Evolutionary conservation across 2,329 filamentous ascomycete genomes (phyloP), one percentile per base, ranked within the genome.

Genomic region (Acephala macrosclerotiorum): DNA sequence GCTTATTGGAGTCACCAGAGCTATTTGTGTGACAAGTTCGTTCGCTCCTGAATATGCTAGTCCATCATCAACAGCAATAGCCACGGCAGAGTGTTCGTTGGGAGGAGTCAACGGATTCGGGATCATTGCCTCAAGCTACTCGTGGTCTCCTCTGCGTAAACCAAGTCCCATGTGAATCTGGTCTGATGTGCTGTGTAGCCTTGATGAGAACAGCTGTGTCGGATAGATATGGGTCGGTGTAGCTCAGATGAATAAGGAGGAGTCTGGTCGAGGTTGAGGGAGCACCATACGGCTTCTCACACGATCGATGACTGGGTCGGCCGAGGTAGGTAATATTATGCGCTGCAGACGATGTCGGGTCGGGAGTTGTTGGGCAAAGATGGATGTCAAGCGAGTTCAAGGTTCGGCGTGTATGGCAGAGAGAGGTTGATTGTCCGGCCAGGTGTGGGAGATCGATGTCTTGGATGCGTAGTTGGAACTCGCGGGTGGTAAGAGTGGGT

Each of bases 101-200:
- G 69, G 70, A 47, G 72, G 71, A 64, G 71, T 73, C 40, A 72
- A 63, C 25, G 70, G 71, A 66, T 69, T 64, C 55, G 65, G 62
- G 60, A 68, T 66, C 73, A 75, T 75, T 66, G 64, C 70, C 63
- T 60, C 66, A 65, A 66, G 60, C 65, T 66, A 62, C 68, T 70
- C 57, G 61, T 55, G 58, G 18, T 59, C 65, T 64, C 65, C 59
- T 66, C 45, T 60, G 45, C 58, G 58, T 59, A 40, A 40, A 59
- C 58, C 61, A 68, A 67, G 60, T 67, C 69, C 69, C 69, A 70
- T 69, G 65, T 64, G 66, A 66, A 47, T 60, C 60, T 42, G n/a
- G 67, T 60, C 49, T 38, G 57, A 58, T 53, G 63, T 58, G n/a
- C 61, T 66, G 69, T 69, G 71, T 71, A 64, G 63, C 69, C 29